Percentiles rank a stretch among this genome's conserved stretches.
These are phyloP conservation scores for Alternaria postmessia DNA, from an alignment of 2,329 filamentous ascomycete species.

Conservation along the genomic window DNA sequence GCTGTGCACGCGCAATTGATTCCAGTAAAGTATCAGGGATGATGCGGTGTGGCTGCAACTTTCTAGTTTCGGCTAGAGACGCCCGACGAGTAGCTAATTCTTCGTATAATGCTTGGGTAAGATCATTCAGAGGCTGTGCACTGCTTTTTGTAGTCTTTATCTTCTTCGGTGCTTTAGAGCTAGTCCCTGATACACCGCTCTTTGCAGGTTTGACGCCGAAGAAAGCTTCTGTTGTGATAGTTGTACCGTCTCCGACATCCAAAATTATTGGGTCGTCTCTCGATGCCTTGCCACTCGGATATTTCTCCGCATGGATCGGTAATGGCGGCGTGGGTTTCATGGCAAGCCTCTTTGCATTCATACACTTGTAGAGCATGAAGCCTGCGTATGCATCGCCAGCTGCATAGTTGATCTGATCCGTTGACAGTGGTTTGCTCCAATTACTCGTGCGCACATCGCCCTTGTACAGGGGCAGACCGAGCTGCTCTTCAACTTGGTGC, in stretches of 20 bases:
- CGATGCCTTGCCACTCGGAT: conserved; percentile 26
- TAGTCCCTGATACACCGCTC: neutral
- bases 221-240: conserved; percentile 34
- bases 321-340: conserved; percentile 49
- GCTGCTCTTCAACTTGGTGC: conserved; percentile 72
- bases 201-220: conserved; percentile 26
- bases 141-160: neutral
- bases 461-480: conserved; percentile 80
- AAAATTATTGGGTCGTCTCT: conserved; percentile 29
- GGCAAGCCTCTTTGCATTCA: conserved; percentile 70
- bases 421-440: conserved; percentile 72
- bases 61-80: conserved; percentile 22
- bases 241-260: conserved; percentile 26
- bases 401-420: conserved; percentile 75
- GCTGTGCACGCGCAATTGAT: conserved; percentile 34
- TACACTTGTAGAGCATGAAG: conserved; percentile 74
- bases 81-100: conserved; percentile 28
- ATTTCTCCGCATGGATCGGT: conserved; percentile 39
- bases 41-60: conserved; percentile 23
- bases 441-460: conserved; percentile 78
- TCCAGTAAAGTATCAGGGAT: conserved; percentile 33
- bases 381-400: conserved; percentile 88
- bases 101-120: conserved; percentile 30
- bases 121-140: conserved; percentile 18
- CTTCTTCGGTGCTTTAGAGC: conserved; percentile 3